Percentiles rank a stretch among this genome's conserved stretches.
Conservation (phyloP, 225 moss, liverwort and hornwort species). For the Bryum argenteum region DNA sequence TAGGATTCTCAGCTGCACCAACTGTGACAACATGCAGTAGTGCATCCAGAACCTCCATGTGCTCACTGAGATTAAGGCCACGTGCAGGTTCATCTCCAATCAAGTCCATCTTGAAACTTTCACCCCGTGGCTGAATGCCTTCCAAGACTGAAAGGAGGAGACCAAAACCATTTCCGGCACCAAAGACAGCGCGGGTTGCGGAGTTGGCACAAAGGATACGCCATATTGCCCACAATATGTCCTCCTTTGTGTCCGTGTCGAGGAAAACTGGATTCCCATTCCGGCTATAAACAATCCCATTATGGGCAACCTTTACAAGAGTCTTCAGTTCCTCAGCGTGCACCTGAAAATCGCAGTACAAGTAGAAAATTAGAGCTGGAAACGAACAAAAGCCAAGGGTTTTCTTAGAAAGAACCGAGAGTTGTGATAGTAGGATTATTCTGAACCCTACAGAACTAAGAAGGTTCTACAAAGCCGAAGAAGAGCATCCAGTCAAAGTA, state of each 20-base stretch:
- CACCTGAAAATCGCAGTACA: slow-evolving; percentile 50
- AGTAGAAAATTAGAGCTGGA: background rate
- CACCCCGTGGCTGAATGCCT: slow-evolving; percentile 49
- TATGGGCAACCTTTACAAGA: slow-evolving; percentile 65
- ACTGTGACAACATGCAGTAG: slow-evolving; percentile 75
- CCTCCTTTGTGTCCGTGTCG: slow-evolving; percentile 63
- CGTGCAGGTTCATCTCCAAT: slow-evolving; percentile 29
- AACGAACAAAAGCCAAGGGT: background rate
- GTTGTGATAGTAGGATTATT: background rate
- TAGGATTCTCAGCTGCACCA: slow-evolving; percentile 56
- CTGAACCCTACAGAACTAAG: background rate
- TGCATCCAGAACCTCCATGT: slow-evolving; percentile 72
- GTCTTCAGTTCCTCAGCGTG: slow-evolving; percentile 73
- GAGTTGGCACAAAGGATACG: slow-evolving; percentile 69
- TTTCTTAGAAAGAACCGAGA: background rate
- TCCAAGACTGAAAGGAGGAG: slow-evolving; percentile 72
- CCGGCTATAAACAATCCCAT: slow-evolving; percentile 49
- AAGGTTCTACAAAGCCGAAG: background rate
- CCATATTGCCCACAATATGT: slow-evolving; percentile 80
- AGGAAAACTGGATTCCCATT: slow-evolving; percentile 56
- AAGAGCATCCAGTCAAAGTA: background rate
- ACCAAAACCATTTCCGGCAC: slow-evolving; percentile 74
- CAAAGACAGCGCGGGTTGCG: slow-evolving; percentile 66
- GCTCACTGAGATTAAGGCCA: slow-evolving; percentile 35
- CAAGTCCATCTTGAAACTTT: slow-evolving; percentile 28